Conservation (phyloP, 495 filamentous ascomycete genomes). For the Xylaria longipes region DNA sequence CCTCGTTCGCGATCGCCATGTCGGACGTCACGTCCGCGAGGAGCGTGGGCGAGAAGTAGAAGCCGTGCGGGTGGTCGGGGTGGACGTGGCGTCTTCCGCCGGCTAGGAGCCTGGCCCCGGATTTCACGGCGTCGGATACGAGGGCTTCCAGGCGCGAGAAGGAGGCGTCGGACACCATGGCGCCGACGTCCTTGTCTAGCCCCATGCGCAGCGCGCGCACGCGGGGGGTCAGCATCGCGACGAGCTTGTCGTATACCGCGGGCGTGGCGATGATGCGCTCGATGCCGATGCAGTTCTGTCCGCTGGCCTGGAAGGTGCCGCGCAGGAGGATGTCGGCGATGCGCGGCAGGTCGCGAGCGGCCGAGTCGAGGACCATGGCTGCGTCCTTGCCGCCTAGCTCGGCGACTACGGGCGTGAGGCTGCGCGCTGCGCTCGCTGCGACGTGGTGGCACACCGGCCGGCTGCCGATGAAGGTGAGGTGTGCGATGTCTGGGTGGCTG, state of each 20-base stretch:
- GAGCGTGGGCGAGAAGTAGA: slow-evolving; percentile 91
- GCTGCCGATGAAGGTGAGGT: slow-evolving; percentile 98
- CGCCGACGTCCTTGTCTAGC: slow-evolving; percentile 78
- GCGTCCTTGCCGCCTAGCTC: slow-evolving; percentile 98
- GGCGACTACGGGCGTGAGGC: slow-evolving; percentile 80
- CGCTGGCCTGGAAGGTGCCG: slow-evolving; percentile 93
- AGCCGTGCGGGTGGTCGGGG: slow-evolving; percentile 72
- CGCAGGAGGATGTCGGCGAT: slow-evolving; percentile 85
- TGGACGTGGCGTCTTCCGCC: slow-evolving; percentile 79
- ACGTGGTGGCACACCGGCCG: slow-evolving; percentile 86
- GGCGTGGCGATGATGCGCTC: slow-evolving; percentile 89
- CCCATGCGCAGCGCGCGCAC: slow-evolving; percentile 73
- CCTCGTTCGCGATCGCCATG: slow-evolving; percentile 87
- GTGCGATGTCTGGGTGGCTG: slow-evolving; percentile 80
- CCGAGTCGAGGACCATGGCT: slow-evolving; percentile 85
- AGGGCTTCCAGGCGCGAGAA: slow-evolving; percentile 75
- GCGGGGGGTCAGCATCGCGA: slow-evolving; percentile 71
- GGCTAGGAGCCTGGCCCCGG: slow-evolving; percentile 79
- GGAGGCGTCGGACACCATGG: slow-evolving; percentile 78
- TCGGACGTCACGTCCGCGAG: slow-evolving; percentile 79
- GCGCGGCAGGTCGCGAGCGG: slow-evolving; percentile 66
- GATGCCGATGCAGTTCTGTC: slow-evolving; percentile 97
- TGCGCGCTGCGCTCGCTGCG: slow-evolving; percentile 80
- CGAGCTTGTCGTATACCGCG: slow-evolving; percentile 71
- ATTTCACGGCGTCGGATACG: slow-evolving; percentile 74